phyloP scores from a whole-genome alignment of 129 eudicot species.

The Tagetes patula region DNA sequence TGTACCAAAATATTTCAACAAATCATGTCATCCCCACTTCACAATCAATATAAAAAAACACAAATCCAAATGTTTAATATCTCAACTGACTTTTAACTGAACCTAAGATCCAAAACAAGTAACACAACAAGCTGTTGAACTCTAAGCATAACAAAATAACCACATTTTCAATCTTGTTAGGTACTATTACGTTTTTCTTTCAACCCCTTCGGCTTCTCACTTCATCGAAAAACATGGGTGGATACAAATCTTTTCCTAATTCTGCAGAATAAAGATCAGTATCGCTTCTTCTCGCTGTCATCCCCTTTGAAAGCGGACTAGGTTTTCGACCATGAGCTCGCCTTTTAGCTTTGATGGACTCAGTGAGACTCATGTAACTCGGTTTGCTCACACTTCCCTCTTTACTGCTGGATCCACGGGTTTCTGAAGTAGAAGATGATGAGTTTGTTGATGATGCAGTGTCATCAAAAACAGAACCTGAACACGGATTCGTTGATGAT shows the following conservation, averaged over 20 bases:
- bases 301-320: conserved; percentile 61
- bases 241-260: conserved; percentile 64
- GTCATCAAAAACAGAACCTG: conserved; percentile 56
- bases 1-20: conserved; percentile 30
- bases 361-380: conserved; percentile 73
- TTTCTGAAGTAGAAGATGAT: conserved; percentile 58
- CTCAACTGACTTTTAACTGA: conserved; percentile 39
- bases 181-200: conserved; percentile 7
- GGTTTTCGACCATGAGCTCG: conserved; percentile 39
- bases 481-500: conserved; percentile 54
- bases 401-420: conserved; percentile 48
- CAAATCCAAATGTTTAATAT: conserved; percentile 37
- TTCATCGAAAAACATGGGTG: conserved; percentile 46
- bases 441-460: conserved; percentile 67
- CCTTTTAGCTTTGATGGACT: conserved; percentile 80
- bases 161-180: conserved; percentile 18
- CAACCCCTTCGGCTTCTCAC: conserved; percentile 27
- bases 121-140: conserved; percentile 83
- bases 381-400: conserved; percentile 50
- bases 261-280: conserved; percentile 55
- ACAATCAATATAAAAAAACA: conserved; percentile 32
- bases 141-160: conserved; percentile 21
- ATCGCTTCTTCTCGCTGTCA: conserved; percentile 60
- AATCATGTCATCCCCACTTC: conserved; percentile 32
- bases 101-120: conserved; percentile 23